These are phyloP conservation scores for Nannizziopsis barbatae DNA, from an alignment of 2,329 filamentous ascomycete species.

Conservation along the genomic window DNA sequence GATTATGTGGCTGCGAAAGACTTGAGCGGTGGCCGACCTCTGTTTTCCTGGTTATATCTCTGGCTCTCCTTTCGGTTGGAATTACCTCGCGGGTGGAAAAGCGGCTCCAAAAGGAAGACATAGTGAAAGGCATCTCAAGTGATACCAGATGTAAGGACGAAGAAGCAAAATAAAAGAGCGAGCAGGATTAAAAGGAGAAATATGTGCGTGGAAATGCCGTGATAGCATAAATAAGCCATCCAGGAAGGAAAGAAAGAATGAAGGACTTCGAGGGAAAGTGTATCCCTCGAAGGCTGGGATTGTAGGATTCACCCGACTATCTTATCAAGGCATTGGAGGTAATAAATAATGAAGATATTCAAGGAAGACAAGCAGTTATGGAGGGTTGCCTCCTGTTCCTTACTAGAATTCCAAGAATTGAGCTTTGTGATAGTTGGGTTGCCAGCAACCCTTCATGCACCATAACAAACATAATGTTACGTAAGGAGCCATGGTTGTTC, in stretches of 20 bases:
- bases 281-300: not conserved
- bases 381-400: not conserved
- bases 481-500: not conserved
- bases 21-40: constrained; percentile 3
- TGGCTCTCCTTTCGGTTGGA: not conserved
- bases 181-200: not conserved
- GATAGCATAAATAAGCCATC: too few species aligned
- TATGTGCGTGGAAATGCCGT: too few species aligned
- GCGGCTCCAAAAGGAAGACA: constrained; percentile 4
- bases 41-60: not conserved
- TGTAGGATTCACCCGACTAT: not conserved
- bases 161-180: not conserved
- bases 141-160: not conserved
- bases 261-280: not conserved
- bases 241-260: not conserved
- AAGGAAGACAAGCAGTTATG: not conserved
- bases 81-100: not conserved
- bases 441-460: too few species aligned
- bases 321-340: not conserved
- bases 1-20: constrained; percentile 3
- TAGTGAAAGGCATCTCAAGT: not conserved
- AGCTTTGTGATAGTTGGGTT: not conserved
- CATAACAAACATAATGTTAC: not conserved
- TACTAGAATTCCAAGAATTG: not conserved
- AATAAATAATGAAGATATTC: not conserved